A percentile compares a stretch with the other conserved stretches of the same genome.
Evolutionary conservation across 768 basidiomycete genomes (phyloP).

Genomic region (Xanthoconium stramineum): DNA sequence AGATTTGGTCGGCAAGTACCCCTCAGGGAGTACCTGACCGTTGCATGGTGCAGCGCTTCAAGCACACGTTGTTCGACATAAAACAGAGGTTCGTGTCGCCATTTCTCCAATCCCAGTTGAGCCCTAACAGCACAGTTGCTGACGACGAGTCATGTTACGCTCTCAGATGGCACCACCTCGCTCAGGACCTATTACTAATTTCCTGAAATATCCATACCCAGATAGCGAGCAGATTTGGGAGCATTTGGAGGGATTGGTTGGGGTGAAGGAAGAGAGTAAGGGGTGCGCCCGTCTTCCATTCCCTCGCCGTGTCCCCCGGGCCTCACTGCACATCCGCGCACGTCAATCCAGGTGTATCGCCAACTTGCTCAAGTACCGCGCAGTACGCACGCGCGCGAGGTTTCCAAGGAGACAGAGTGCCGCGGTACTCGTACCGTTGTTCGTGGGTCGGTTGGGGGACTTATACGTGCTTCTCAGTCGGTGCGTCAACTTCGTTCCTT

Average conservation of each 20-base stretch:
- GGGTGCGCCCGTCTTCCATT: constrained; percentile 4
- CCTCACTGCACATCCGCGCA: no score
- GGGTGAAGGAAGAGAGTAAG: constrained; percentile 22
- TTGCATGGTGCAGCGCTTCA: neutral
- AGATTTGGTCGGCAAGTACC: no score
- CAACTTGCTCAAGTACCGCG: constrained; percentile 27
- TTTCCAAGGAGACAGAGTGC: constrained; percentile 62
- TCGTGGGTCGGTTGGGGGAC: constrained; percentile 80
- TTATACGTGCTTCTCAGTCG: constrained; percentile 82
- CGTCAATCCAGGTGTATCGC: constrained; percentile 16
- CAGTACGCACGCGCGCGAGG: constrained; percentile 27
- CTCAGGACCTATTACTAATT: neutral
- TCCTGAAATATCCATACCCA: constrained; percentile 21
- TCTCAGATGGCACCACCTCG: no score
- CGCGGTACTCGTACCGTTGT: constrained; percentile 80
- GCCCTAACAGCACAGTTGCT: no score
- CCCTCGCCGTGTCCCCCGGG: no score
- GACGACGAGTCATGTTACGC: no score
- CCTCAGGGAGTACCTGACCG: neutral
- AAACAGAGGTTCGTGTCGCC: no score
- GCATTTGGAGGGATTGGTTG: constrained; percentile 9
- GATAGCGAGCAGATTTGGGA: constrained; percentile 2
- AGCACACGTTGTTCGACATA: neutral
- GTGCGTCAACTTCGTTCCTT: constrained; percentile 40
- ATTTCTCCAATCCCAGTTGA: no score